phyloP scores from a whole-genome alignment of 176 grass and related monocot genomes.

The Puya raimondii region DNA sequence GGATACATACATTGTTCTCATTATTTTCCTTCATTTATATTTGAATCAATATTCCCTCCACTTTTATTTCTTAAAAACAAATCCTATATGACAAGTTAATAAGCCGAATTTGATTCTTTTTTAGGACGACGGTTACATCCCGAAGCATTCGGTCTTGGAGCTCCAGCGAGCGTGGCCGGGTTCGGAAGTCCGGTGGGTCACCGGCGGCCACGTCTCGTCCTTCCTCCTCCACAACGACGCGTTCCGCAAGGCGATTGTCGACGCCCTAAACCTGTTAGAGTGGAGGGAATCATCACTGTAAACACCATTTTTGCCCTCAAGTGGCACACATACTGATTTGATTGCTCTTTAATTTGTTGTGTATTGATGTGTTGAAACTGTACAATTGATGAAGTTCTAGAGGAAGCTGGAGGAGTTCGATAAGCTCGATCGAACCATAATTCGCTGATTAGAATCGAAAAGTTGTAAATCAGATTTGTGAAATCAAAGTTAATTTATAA shows the following conservation, averaged over 20 bases:
- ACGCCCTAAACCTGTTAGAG: constrained; percentile 57
- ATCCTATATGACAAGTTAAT: too few species aligned
- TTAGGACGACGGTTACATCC: constrained; percentile 94
- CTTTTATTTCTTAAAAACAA: too few species aligned
- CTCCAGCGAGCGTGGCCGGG: constrained; percentile 89
- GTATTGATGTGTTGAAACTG: not conserved
- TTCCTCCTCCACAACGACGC: constrained; percentile 77
- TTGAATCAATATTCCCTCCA: not conserved
- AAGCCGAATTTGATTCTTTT: constrained; percentile 7
- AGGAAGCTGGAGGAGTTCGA: not conserved
- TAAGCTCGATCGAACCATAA: not conserved
- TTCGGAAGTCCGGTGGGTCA: constrained; percentile 89
- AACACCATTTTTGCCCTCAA: not conserved
- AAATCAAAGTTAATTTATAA: not conserved
- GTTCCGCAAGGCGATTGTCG: constrained; percentile 83
- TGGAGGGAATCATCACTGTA: constrained; percentile 10
- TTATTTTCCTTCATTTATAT: too few species aligned
- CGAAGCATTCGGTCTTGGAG: constrained; percentile 77
- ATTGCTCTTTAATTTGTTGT: too few species aligned
- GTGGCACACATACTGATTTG: not conserved
- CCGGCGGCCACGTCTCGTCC: constrained; percentile 78
- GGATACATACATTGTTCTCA: too few species aligned
- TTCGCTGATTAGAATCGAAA: not conserved
- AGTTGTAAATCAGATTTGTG: not conserved
- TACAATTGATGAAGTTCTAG: not conserved